These are phyloP conservation scores for Dalbergia oliveri DNA, from an alignment of 306 rosid species.

Conservation along the genomic window DNA sequence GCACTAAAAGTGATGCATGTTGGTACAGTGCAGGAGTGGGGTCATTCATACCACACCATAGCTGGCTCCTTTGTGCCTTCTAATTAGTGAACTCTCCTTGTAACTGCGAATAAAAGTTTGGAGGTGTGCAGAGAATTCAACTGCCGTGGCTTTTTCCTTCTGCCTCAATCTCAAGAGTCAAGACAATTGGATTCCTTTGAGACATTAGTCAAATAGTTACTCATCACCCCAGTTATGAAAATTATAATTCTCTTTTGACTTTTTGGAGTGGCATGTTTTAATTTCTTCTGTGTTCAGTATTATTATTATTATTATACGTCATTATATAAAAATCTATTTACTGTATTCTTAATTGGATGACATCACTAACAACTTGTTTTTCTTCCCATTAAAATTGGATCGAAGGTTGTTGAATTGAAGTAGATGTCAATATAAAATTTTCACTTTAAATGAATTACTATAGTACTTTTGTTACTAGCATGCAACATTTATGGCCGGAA, in stretches of 20 bases:
- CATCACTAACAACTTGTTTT: no score
- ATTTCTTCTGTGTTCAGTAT: no score
- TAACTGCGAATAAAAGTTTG: constrained; percentile 27
- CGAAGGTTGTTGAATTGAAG: no score
- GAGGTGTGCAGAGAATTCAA: constrained; percentile 10
- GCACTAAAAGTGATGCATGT: constrained; percentile 48
- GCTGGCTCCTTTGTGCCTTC: constrained; percentile 11
- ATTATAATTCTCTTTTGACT: neutral
- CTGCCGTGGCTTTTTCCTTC: constrained; percentile 15
- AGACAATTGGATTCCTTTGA: constrained; percentile 33
- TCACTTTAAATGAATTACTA: no score
- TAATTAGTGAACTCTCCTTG: constrained; percentile 16
- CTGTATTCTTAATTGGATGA: no score
- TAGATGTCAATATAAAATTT: no score
- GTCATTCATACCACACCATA: neutral
- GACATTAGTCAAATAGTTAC: constrained; percentile 29
- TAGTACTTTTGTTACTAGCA: neutral
- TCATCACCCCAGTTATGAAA: constrained; percentile 5
- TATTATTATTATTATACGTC: no score
- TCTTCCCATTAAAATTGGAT: no score
- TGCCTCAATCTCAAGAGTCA: constrained; percentile 34
- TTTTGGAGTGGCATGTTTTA: neutral
- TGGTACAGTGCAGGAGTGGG: constrained; percentile 32
- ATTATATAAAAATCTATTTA: no score
- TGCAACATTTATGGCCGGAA: neutral